Evolutionary conservation across 78 protist species (phyloP), one percentile per base, ranked within the genome.

Genomic region (Dictyostelium firmibasis): DNA sequence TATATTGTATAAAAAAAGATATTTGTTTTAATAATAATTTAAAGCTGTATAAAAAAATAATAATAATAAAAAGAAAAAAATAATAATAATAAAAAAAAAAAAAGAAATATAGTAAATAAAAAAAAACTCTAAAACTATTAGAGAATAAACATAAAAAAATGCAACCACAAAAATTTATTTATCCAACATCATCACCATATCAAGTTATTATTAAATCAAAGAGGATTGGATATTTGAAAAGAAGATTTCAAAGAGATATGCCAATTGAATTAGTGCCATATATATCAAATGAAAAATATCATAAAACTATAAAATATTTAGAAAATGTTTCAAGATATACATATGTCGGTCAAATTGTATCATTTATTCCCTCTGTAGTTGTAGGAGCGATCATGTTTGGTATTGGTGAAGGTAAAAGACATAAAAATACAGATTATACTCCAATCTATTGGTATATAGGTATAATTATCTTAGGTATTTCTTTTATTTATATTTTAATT

Each of bases 381-480:
- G 41, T 36, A 25, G 94, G 94, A n/a, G 87, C 83, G 5, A n/a
- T 89, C 27, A 38, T 70, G 41, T 79, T 89, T 64, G 94, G 88
- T 50, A 82, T 89, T 69, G 94, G 94, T 23, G 84, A 89, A 81
- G 9, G 70, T 38, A 87, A 74, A 29, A 89, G 75, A 81, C 50
- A n/a, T 7, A 23, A 74, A 36, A 35, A 25, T 16, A 41, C 35
- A 3, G n/a, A 50, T 14, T 88, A n/a, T 62, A 89, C 94, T 47
- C 94, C 94, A 75, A 89, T 89, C 35, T 89, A 89, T 50, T 89
- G 94, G 94, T 89, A 89, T 81, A 89, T 89, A 5, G 94, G 94
- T 64, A 89, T 89, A 9, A n/a, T 89, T n/a, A 27, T 89, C 18
- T 50, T 89, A 31, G 81, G 82, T 60, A 43, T 89, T 10, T 43